Percentiles rank a stretch among this genome's conserved stretches.
phyloP scores from a whole-genome alignment of 257 asterid species.

The Solanum pennellii region DNA sequence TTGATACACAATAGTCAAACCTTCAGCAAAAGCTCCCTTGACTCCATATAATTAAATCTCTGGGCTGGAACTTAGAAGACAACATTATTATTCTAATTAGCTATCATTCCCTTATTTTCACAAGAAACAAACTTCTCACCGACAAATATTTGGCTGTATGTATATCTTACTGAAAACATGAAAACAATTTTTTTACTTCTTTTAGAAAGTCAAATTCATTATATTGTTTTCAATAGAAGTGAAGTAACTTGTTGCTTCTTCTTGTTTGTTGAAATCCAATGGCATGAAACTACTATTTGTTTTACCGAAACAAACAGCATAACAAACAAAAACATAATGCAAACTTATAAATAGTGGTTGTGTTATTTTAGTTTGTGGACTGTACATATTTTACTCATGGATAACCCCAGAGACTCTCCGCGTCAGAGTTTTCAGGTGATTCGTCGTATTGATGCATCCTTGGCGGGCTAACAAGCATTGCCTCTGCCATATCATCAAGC shows the following conservation, averaged over 20 bases:
- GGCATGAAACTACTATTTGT: not conserved
- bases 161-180: not conserved
- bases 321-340: not conserved
- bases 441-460: not conserved
- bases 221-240: not conserved
- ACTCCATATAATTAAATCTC: not conserved
- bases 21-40: not conserved
- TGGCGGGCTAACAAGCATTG: slow-evolving; percentile 1
- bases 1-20: not conserved
- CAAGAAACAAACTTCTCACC: not conserved
- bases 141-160: not conserved
- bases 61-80: not conserved
- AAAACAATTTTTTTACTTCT: not conserved
- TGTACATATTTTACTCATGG: not conserved
- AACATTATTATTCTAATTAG: not conserved
- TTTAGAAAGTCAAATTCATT: not conserved
- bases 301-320: too few species aligned
- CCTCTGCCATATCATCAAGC: slow-evolving; percentile 11
- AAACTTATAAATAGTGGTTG: not conserved
- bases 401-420: not conserved
- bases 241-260: not conserved
- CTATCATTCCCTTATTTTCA: not conserved
- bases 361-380: not conserved
- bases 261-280: not conserved
- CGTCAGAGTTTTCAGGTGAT: slow-evolving; percentile 1